phyloP scores from a whole-genome alignment of 2,329 filamentous ascomycete species.

The Cercospora zeina region DNA sequence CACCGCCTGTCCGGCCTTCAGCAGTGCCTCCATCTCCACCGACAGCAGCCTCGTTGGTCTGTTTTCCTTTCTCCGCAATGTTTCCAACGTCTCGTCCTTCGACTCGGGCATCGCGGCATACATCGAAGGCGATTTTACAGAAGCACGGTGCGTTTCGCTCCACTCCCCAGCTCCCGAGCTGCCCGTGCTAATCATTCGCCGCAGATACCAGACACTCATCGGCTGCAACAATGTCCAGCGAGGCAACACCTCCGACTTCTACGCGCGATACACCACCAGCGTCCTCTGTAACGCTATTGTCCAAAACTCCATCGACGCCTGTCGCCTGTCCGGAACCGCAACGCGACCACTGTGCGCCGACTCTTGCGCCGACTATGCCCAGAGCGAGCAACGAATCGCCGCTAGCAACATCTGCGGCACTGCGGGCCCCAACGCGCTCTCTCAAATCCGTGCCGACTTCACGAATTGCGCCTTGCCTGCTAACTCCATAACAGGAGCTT shows the following conservation, averaged over 20 bases:
- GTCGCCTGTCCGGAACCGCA: constrained; percentile 63
- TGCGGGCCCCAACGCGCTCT: constrained; percentile 64
- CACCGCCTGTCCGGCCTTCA: constrained; percentile 70
- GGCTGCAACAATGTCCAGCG: constrained; percentile 78
- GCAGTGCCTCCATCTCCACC: constrained; percentile 69
- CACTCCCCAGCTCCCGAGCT: too few relatives aligned
- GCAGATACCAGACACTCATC: constrained; percentile 76
- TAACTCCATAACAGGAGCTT: constrained; percentile 71
- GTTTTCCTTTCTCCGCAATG: constrained; percentile 80
- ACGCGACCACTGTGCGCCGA: constrained; percentile 82
- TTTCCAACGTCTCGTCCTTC: constrained; percentile 74
- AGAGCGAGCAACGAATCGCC: constrained; percentile 82
- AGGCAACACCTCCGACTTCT: constrained; percentile 75
- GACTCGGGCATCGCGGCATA: constrained; percentile 73
- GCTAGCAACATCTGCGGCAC: constrained; percentile 74
- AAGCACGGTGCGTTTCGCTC: constrained; percentile 64
- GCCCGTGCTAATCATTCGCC: constrained; percentile 38
- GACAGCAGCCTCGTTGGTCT: constrained; percentile 57
- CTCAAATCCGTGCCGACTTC: constrained; percentile 87
- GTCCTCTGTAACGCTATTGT: constrained; percentile 92
- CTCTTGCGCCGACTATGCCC: constrained; percentile 81
- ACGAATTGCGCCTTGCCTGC: constrained; percentile 81
- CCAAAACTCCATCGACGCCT: constrained; percentile 76
- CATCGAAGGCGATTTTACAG: constrained; percentile 71
- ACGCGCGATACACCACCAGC: constrained; percentile 89